Evolutionary conservation across 2,329 filamentous ascomycete species (phyloP).

Genomic region (Xylariaceae sp.): DNA sequence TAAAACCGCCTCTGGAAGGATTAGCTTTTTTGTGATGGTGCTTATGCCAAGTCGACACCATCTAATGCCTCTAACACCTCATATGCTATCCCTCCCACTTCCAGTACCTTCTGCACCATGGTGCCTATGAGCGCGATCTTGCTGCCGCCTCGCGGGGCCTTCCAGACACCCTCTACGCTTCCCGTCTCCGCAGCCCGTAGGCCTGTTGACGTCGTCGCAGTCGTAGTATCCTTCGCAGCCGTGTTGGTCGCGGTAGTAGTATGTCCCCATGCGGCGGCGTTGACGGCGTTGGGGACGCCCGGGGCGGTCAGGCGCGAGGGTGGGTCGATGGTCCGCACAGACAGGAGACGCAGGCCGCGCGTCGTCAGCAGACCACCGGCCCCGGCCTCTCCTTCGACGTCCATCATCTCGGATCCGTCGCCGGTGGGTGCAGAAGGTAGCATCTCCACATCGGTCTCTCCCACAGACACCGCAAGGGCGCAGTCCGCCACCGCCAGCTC

Average conservation of each 20-base stretch:
- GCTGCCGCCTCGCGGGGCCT: slow-evolving; percentile 75
- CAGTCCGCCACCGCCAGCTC: slow-evolving; percentile 91
- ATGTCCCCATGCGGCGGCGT: slow-evolving; percentile 46
- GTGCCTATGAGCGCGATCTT: slow-evolving; percentile 66
- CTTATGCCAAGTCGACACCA: slow-evolving; percentile 56
- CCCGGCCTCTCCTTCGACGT: slow-evolving; percentile 32
- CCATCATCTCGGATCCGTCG: slow-evolving; percentile 25
- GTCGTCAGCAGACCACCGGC: slow-evolving; percentile 13
- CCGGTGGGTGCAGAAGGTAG: slow-evolving; percentile 11
- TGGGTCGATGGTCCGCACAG: slow-evolving; percentile 68
- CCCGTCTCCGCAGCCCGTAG: slow-evolving; percentile 46
- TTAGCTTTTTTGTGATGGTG: background rate
- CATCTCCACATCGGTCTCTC: slow-evolving; percentile 36
- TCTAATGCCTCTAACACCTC: slow-evolving; percentile 81
- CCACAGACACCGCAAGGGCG: slow-evolving; percentile 78
- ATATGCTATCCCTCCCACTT: slow-evolving; percentile 73
- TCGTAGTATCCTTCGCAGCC: slow-evolving; percentile 39
- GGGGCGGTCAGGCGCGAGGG: slow-evolving; percentile 68
- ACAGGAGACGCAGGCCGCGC: slow-evolving; percentile 53
- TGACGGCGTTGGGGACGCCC: slow-evolving; percentile 60
- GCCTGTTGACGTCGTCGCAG: slow-evolving; percentile 36
- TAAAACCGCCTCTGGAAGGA: too few species aligned
- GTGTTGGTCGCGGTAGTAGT: slow-evolving; percentile 34
- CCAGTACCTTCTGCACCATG: slow-evolving; percentile 72
- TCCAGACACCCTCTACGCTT: slow-evolving; percentile 72